Conservation (phyloP, 202 grass and related monocot species). For the Setaria viridis region DNA sequence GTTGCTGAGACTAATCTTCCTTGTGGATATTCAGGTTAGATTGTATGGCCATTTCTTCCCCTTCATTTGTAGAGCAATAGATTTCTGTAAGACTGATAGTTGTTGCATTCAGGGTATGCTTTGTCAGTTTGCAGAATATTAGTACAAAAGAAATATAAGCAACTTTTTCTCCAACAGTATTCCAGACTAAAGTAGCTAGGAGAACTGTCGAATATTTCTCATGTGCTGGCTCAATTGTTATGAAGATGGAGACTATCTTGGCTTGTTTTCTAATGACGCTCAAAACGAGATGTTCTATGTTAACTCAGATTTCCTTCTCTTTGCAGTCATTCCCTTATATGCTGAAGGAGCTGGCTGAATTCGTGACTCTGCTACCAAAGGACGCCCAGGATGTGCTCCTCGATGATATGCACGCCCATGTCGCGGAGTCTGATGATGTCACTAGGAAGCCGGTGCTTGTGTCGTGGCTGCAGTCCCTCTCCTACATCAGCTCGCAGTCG, state of each 20-base stretch:
- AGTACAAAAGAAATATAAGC: neutral
- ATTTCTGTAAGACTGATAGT: neutral
- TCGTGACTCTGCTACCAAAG: constrained; percentile 63
- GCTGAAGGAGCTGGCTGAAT: constrained; percentile 76
- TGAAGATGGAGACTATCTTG: neutral
- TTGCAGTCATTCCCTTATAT: constrained; percentile 83
- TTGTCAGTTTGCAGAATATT: neutral
- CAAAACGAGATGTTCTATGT: neutral
- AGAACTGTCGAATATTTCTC: neutral
- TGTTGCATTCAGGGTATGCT: neutral
- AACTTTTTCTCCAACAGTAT: neutral
- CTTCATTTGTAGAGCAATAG: constrained; percentile 16
- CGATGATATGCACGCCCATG: constrained; percentile 76
- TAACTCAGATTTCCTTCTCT: neutral
- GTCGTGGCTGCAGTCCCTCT: constrained; percentile 90
- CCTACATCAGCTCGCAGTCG: constrained; percentile 73
- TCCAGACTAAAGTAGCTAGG: constrained; percentile 14
- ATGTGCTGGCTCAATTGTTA: neutral
- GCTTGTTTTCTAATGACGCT: neutral
- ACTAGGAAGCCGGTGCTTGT: constrained; percentile 82
- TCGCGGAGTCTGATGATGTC: constrained; percentile 88
- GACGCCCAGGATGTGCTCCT: constrained; percentile 84
- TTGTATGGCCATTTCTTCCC: neutral
- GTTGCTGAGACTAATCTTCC: constrained; percentile 75
- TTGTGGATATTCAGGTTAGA: constrained; percentile 94